phyloP scores from a whole-genome alignment of 2,329 filamentous ascomycete species.

The Colletotrichum sp. region DNA sequence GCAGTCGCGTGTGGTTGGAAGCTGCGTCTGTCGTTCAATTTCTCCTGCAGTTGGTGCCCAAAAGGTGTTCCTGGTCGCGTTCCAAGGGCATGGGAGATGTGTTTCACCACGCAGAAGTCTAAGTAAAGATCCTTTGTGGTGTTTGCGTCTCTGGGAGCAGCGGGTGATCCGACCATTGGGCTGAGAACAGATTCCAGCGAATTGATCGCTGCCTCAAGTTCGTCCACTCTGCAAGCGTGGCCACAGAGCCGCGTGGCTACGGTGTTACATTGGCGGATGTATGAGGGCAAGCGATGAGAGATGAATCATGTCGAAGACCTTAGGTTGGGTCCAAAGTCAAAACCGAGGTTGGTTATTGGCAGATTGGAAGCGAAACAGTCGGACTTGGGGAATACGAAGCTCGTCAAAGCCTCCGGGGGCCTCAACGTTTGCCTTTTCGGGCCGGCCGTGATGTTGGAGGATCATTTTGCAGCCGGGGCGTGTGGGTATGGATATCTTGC shows the following conservation, averaged over 20 bases:
- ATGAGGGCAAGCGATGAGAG: background rate
- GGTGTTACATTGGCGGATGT: background rate
- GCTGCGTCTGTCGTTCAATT: background rate
- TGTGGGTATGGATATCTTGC: background rate
- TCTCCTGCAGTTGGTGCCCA: background rate
- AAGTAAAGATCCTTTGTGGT: background rate
- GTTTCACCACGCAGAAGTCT: slow-evolving; percentile 2
- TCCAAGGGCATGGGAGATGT: background rate
- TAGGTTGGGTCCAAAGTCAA: background rate
- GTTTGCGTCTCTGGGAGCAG: background rate
- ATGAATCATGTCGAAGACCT: background rate
- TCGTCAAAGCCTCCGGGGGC: background rate
- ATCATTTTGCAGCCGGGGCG: background rate
- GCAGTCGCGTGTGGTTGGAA: background rate
- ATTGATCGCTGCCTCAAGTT: background rate
- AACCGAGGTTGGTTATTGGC: background rate
- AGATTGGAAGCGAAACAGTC: background rate
- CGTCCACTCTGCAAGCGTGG: background rate
- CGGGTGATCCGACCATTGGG: background rate
- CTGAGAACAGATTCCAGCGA: background rate
- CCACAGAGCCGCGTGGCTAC: background rate
- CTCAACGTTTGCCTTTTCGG: background rate
- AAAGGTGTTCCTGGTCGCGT: background rate
- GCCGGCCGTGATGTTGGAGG: background rate
- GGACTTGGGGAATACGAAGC: background rate